Conservation (phyloP, 495 filamentous ascomycete genomes). For the Aspergillus campestris region DNA sequence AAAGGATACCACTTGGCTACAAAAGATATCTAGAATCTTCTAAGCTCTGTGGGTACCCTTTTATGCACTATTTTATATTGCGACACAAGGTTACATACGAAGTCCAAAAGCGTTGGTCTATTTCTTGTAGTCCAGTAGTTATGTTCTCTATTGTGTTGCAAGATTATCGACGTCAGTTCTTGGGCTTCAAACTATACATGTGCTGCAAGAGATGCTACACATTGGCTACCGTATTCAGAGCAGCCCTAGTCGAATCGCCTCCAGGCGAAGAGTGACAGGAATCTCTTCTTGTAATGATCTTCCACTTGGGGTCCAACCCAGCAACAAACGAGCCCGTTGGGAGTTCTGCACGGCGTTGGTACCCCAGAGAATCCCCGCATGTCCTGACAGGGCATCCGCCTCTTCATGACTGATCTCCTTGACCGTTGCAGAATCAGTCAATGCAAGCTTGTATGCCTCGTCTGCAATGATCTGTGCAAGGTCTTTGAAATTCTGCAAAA, state of each 20-base stretch:
- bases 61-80: too few species aligned
- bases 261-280: constrained; percentile 31
- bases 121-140: too few species aligned
- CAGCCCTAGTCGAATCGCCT: constrained; percentile 29
- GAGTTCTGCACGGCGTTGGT: constrained; percentile 48
- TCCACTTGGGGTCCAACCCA: constrained; percentile 48
- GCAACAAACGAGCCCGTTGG: constrained; percentile 46
- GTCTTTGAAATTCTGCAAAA: constrained; percentile 42
- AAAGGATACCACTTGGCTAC: too few species aligned
- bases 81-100: too few species aligned
- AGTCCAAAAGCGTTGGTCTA: too few species aligned
- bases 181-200: too few species aligned
- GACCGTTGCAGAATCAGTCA: constrained; percentile 45
- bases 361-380: constrained; percentile 32
- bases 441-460: constrained; percentile 46
- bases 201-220: too few species aligned
- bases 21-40: background rate
- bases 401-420: constrained; percentile 14
- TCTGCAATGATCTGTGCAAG: constrained; percentile 47
- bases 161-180: too few species aligned
- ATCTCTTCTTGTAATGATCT: constrained; percentile 42
- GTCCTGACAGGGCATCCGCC: constrained; percentile 14
- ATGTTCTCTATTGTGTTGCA: too few species aligned
- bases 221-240: background rate
- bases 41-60: too few species aligned